phyloP scores from a whole-genome alignment of 805 yeast species.

The Yarrowia deformans region DNA sequence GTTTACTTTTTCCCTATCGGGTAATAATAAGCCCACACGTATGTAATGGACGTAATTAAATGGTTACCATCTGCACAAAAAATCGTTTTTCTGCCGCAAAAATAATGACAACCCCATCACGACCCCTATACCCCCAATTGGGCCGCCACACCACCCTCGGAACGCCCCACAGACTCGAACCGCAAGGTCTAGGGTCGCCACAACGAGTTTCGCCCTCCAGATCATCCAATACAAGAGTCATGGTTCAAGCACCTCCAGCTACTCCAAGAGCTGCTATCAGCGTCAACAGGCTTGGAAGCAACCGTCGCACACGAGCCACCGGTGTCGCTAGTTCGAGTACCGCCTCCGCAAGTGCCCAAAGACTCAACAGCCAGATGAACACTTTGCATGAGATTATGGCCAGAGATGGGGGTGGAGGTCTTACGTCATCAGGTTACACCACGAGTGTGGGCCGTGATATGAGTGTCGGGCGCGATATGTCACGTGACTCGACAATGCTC shows the following conservation, averaged over 20 bases:
- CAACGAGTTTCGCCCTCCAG: constrained; percentile 9
- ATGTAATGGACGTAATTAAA: too few species aligned
- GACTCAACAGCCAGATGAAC: constrained; percentile 7
- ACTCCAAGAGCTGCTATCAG: constrained; percentile 19
- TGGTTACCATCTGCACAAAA: not conserved
- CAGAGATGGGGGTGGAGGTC: not conserved
- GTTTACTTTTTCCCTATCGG: constrained; percentile 26
- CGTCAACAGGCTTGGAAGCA: constrained; percentile 17
- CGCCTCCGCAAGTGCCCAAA: not conserved
- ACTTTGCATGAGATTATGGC: constrained; percentile 12
- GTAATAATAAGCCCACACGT: constrained; percentile 12
- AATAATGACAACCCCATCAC: constrained; percentile 7
- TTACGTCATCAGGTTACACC: too few species aligned
- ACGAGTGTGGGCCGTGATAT: too few species aligned
- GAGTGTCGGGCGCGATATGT: not conserved
- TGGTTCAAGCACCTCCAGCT: constrained; percentile 22
- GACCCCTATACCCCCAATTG: constrained; percentile 1
- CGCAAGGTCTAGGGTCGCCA: constrained; percentile 18
- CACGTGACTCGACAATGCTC: not conserved
- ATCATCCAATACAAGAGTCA: not conserved
- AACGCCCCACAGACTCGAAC: constrained; percentile 21
- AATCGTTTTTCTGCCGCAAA: too few species aligned
- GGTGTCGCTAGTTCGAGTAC: too few species aligned
- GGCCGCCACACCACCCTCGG: constrained; percentile 7
- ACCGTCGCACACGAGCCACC: constrained; percentile 1